Evolutionary conservation across 495 filamentous ascomycete species (phyloP), one percentile per base, ranked within the genome.

Genomic region (Daldinia decipiens): DNA sequence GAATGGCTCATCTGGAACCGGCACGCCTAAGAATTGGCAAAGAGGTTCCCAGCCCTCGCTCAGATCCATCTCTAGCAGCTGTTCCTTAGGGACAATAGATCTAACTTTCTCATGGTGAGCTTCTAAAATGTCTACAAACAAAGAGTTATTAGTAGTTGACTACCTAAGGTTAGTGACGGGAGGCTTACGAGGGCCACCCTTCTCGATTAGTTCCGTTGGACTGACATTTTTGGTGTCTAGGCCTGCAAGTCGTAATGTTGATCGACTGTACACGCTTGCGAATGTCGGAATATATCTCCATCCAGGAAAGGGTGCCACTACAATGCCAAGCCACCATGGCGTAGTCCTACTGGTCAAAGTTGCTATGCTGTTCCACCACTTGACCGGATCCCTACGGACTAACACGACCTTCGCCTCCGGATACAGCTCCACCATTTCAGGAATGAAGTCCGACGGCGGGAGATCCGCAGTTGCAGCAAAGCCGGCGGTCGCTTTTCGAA

Each of bases 11-110:
- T 72, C 76, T 0, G 82, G 82, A n/a, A 81, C 50, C 5, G 80
- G 77, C 45, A 77, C 79, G 0, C 76, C 80, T 13, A 84, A 61
- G 36, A 80, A 81, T 52, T 75, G 39, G 60, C 83, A 84, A 13
- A 85, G 53, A 8, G 82, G 80, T 59, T 62, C 78, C 82, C 82
- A 85, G 2, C 83, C 83, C 27, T 80, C 75, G 43, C 66, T 76
- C 1, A 83, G 62, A 13, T 81, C 73, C 62, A 78, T 82, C 62
- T 84, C 76, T 40, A 85, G 56, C 62, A 84, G 64, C 26, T 74
- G 74, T 3, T 76, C 80, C 57, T 77, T 74, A 1, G 82, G 82
- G 6, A 81, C 78, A 8, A 80, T 61, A 9, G 76, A 70, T 59
- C 79, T 74, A 26, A 86, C 61, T 67, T 54, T 63, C 1, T 59